Percentiles rank a stretch among this genome's conserved stretches.
phyloP scores from a whole-genome alignment of 202 grass and related monocot species.

The Eragrostis tef region DNA sequence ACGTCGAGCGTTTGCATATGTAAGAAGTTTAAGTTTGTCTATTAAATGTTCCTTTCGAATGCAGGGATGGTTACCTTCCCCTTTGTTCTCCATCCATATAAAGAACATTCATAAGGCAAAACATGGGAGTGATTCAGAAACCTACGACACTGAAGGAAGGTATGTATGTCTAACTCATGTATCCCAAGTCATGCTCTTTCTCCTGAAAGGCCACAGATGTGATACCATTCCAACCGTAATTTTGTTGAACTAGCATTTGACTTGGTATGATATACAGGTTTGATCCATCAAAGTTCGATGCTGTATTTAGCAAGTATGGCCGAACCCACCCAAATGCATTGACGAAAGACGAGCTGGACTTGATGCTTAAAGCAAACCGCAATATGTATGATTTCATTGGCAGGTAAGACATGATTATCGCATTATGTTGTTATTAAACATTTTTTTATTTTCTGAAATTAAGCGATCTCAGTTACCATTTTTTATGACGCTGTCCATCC shows the following conservation, averaged over 20 bases:
- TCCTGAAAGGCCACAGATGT: neutral
- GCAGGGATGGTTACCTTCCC: slow-evolving; percentile 66
- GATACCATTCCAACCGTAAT: neutral
- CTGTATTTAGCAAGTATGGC: slow-evolving; percentile 71
- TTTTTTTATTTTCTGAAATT: neutral
- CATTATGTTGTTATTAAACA: neutral
- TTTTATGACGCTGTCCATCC: too few species aligned
- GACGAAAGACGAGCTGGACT: slow-evolving; percentile 47
- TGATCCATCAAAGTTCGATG: slow-evolving; percentile 69
- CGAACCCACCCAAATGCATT: slow-evolving; percentile 52
- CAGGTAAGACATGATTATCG: slow-evolving; percentile 23
- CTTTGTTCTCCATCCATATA: slow-evolving; percentile 58
- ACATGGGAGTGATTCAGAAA: slow-evolving; percentile 65
- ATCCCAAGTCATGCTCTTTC: neutral
- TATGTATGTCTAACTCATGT: slow-evolving; percentile 17
- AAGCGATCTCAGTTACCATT: neutral
- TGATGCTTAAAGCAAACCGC: slow-evolving; percentile 61
- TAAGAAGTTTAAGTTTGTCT: neutral
- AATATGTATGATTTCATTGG: slow-evolving; percentile 55
- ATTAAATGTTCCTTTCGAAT: neutral
- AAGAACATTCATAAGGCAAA: slow-evolving; percentile 67
- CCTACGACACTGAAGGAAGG: slow-evolving; percentile 75
- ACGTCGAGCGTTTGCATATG: too few species aligned
- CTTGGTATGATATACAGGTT: slow-evolving; percentile 48
- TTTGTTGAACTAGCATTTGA: slow-evolving; percentile 11